These are phyloP conservation scores for Chaetomium globosum DNA, from an alignment of 2,329 filamentous ascomycete species.

Conservation along the genomic window DNA sequence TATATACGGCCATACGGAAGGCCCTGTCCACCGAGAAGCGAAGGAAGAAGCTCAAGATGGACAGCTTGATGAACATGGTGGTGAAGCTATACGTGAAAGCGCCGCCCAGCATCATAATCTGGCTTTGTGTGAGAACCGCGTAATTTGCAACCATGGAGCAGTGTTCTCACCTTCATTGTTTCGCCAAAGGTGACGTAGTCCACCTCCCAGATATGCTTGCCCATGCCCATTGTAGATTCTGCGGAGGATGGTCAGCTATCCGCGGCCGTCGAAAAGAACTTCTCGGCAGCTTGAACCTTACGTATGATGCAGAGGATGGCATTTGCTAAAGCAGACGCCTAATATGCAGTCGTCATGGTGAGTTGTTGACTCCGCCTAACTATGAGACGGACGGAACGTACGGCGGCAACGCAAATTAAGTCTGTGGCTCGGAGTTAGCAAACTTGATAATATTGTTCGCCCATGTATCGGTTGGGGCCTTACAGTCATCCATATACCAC, in stretches of 20 bases:
- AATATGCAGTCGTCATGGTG: background rate
- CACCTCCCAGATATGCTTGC: constrained; percentile 30
- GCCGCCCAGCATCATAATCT: constrained; percentile 29
- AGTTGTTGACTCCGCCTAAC: background rate
- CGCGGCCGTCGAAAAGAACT: background rate
- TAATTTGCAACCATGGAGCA: background rate
- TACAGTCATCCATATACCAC: constrained; percentile 31
- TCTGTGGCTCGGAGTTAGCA: constrained; percentile 11
- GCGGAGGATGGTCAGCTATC: background rate
- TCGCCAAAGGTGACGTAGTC: constrained; percentile 10
- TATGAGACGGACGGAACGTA: background rate
- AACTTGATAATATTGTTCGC: background rate
- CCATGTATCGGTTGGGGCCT: background rate
- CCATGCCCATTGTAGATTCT: constrained; percentile 29
- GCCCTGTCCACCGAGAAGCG: constrained; percentile 35
- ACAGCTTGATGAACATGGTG: constrained; percentile 38
- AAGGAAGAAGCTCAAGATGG: constrained; percentile 40
- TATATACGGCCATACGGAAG: constrained; percentile 37
- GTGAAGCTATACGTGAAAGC: constrained; percentile 27
- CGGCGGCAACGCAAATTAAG: constrained; percentile 23
- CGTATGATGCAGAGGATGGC: constrained; percentile 26
- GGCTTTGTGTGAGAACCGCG: background rate
- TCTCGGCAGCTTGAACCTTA: constrained; percentile 3
- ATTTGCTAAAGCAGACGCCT: constrained; percentile 23
- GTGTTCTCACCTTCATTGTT: constrained; percentile 23